Evolutionary conservation across 1,284 basidiomycete species (phyloP).

Genomic region (Pyrrhoderma lamaoense): DNA sequence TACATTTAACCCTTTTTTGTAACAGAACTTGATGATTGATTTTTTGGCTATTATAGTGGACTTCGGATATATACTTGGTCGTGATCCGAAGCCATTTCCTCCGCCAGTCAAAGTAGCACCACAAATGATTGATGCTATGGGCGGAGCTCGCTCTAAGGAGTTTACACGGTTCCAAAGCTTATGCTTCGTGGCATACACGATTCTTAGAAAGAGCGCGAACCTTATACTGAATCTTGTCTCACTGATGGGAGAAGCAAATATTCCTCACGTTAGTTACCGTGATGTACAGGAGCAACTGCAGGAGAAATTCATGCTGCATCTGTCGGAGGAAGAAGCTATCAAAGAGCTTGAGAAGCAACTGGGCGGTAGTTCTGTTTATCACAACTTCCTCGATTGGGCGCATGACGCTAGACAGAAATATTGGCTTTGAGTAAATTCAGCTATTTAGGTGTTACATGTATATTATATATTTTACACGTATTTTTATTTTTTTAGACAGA

Average conservation of each 20-base stretch:
- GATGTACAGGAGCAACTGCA: slow-evolving; percentile 84
- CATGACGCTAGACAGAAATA: slow-evolving; percentile 77
- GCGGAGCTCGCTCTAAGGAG: slow-evolving; percentile 86
- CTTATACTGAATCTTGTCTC: slow-evolving; percentile 94
- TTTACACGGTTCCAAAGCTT: slow-evolving; percentile 94
- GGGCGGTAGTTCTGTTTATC: slow-evolving; percentile 90
- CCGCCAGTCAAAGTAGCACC: slow-evolving; percentile 98
- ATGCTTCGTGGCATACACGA: slow-evolving; percentile 94
- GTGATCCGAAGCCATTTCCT: slow-evolving; percentile 97
- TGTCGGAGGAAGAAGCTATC: slow-evolving; percentile 95
- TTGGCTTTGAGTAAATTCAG: slow-evolving; percentile 34
- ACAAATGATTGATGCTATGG: slow-evolving; percentile 99
- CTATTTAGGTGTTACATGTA: neutral
- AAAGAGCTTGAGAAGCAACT: slow-evolving; percentile 91
- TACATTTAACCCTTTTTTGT: slow-evolving; percentile 1
- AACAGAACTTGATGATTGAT: neutral
- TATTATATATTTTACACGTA: neutral
- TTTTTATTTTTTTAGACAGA: slow-evolving; percentile 27
- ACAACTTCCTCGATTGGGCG: slow-evolving; percentile 90
- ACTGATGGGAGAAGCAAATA: slow-evolving; percentile 97
- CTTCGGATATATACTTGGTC: slow-evolving; percentile 97
- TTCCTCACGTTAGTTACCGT: slow-evolving; percentile 94
- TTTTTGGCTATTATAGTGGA: slow-evolving; percentile 56
- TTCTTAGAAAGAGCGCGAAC: slow-evolving; percentile 95
- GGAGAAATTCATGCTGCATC: slow-evolving; percentile 92